Percentiles rank a stretch among this genome's conserved stretches.
Conservation (phyloP, 495 filamentous ascomycete species). For the Hypoxylon crocopeplum region DNA sequence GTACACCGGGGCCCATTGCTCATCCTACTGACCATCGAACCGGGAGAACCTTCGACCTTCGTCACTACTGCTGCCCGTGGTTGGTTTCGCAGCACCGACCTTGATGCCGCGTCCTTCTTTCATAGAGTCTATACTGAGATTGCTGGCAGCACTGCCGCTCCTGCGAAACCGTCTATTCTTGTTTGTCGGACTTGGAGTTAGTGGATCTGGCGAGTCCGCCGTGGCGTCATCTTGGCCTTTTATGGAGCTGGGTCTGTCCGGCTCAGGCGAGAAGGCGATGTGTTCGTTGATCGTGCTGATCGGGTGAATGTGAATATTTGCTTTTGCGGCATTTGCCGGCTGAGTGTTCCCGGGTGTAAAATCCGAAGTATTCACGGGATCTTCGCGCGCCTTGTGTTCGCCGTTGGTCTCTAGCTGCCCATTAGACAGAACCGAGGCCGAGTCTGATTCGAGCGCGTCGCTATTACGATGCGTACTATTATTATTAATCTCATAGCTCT, state of each 20-base stretch:
- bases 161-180: conserved; percentile 20
- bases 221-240: conserved; percentile 14
- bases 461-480: conserved; percentile 31
- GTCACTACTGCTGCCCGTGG: conserved; percentile 36
- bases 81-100: conserved; percentile 42
- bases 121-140: conserved; percentile 38
- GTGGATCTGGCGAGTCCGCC: conserved; percentile 6
- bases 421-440: conserved; percentile 31
- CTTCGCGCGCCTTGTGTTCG: conserved; percentile 30
- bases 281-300: conserved; percentile 31
- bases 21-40: background rate
- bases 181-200: conserved; percentile 28
- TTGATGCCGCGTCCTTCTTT: conserved; percentile 39
- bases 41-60: conserved; percentile 24
- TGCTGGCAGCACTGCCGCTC: conserved; percentile 32
- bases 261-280: conserved; percentile 1
- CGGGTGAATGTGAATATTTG: conserved; percentile 16
- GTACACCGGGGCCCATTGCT: background rate
- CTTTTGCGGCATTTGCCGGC: background rate
- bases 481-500: conserved; percentile 15
- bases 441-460: conserved; percentile 37
- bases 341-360: conserved; percentile 4
- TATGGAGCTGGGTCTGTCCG: conserved; percentile 5
- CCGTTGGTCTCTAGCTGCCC: conserved; percentile 20
- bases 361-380: conserved; percentile 1